Conservation (phyloP, 2,329 filamentous ascomycete species). For the Penicillium corylophilum region DNA sequence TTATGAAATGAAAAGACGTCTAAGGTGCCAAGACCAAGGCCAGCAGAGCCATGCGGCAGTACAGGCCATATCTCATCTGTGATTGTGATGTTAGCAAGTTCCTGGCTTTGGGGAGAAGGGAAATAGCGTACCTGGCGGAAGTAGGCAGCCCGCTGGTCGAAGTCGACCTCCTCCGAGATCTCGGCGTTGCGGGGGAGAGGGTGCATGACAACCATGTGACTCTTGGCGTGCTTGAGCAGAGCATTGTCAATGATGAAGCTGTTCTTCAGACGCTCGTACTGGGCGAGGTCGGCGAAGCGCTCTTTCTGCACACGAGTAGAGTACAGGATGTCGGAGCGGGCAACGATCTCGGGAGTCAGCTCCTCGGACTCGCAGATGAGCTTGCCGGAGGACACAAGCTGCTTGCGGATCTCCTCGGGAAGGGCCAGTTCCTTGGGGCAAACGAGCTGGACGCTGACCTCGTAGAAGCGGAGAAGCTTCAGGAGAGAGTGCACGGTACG, state of each 20-base stretch:
- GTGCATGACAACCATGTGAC: conserved; percentile 91
- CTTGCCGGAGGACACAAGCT: conserved; percentile 72
- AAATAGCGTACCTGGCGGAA: conserved; percentile 86
- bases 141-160: conserved; percentile 94
- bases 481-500: conserved; percentile 93
- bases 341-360: conserved; percentile 83
- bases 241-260: conserved; percentile 86
- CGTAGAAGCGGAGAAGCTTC: conserved; percentile 92
- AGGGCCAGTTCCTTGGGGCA: conserved; percentile 76
- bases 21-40: conserved; percentile 78
- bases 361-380: conserved; percentile 72
- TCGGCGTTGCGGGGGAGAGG: conserved; percentile 91
- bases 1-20: conserved; percentile 19
- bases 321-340: conserved; percentile 87
- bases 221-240: conserved; percentile 87
- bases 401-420: conserved; percentile 70
- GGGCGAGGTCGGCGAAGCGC: conserved; percentile 75
- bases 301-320: conserved; percentile 97
- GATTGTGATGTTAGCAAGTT: conserved; percentile 43
- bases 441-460: conserved; percentile 89
- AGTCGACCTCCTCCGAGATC: conserved; percentile 93
- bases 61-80: conserved; percentile 96
- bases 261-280: conserved; percentile 86
- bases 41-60: conserved; percentile 95
- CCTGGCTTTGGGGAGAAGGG: not conserved